These are phyloP conservation scores for Scalesia atractyloides DNA, from an alignment of 129 eudicot species.

Conservation along the genomic window DNA sequence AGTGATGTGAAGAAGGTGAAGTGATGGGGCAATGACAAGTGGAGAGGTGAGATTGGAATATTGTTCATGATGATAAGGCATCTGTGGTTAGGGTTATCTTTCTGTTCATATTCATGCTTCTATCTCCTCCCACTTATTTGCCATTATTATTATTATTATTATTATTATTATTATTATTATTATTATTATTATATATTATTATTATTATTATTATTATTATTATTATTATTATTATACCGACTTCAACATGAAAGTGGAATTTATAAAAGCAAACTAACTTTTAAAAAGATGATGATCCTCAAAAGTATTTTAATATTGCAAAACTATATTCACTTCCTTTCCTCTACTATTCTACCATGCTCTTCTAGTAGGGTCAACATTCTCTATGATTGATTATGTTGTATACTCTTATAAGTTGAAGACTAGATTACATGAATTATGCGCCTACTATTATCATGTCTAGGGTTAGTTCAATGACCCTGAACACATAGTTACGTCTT, in stretches of 20 bases:
- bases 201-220: conserved; percentile 34
- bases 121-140: conserved; percentile 26
- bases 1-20: background rate
- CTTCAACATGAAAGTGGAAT: conserved; percentile 6
- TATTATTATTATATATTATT: conserved; percentile 27
- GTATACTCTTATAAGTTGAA: background rate
- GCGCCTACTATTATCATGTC: too few species aligned
- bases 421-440: too few species aligned
- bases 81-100: conserved; percentile 17
- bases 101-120: conserved; percentile 22
- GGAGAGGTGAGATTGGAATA: conserved; percentile 31
- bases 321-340: background rate
- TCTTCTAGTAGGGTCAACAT: background rate
- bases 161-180: conserved; percentile 31
- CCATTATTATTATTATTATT: conserved; percentile 31
- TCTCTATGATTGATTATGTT: background rate
- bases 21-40: conserved; percentile 29
- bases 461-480: too few species aligned
- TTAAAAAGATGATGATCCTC: background rate
- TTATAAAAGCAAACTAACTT: conserved; percentile 1
- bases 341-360: background rate
- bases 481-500: too few species aligned
- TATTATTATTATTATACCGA: conserved; percentile 27
- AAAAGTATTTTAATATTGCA: background rate
- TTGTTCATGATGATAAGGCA: conserved; percentile 20